phyloP scores from a whole-genome alignment of 140 eudicot genomes.

The Ambrosia hybrid region DNA sequence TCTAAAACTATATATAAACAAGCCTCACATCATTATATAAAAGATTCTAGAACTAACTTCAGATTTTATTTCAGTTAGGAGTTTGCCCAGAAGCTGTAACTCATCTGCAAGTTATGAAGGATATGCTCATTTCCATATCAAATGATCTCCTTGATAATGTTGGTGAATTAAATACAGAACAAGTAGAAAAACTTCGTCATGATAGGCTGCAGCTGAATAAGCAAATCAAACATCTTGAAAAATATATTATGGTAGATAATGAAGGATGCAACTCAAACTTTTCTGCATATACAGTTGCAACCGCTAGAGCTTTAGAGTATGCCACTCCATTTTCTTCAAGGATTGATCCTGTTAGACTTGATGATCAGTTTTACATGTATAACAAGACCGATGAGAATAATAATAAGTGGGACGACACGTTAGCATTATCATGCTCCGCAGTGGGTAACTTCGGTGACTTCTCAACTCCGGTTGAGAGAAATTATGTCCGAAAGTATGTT shows the following conservation, averaged over 20 bases:
- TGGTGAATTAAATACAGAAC: constrained; percentile 50
- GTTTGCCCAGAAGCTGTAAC: constrained; percentile 73
- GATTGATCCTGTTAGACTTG: constrained; percentile 57
- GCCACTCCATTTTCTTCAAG: constrained; percentile 56
- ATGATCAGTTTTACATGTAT: constrained; percentile 41
- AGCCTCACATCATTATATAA: constrained; percentile 8
- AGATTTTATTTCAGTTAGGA: constrained; percentile 61
- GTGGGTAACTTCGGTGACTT: constrained; percentile 43
- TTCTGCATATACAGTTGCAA: constrained; percentile 62
- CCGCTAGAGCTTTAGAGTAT: constrained; percentile 45
- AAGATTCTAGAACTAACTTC: constrained; percentile 14
- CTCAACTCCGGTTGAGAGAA: constrained; percentile 68
- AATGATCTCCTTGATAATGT: constrained; percentile 80
- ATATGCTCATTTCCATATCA: constrained; percentile 69
- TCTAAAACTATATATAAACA: constrained; percentile 14
- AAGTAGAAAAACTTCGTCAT: constrained; percentile 66
- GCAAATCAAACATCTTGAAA: constrained; percentile 79
- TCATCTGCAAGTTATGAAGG: constrained; percentile 82
- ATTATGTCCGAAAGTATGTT: constrained; percentile 55
- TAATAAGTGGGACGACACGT: constrained; percentile 52
- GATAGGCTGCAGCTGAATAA: constrained; percentile 83
- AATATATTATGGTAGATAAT: constrained; percentile 38
- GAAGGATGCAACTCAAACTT: constrained; percentile 62
- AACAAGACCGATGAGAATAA: constrained; percentile 33
- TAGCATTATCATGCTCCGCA: constrained; percentile 44